These are phyloP conservation scores for Lojkania enalia DNA, from an alignment of 2,329 filamentous ascomycete genomes.

Conservation along the genomic window DNA sequence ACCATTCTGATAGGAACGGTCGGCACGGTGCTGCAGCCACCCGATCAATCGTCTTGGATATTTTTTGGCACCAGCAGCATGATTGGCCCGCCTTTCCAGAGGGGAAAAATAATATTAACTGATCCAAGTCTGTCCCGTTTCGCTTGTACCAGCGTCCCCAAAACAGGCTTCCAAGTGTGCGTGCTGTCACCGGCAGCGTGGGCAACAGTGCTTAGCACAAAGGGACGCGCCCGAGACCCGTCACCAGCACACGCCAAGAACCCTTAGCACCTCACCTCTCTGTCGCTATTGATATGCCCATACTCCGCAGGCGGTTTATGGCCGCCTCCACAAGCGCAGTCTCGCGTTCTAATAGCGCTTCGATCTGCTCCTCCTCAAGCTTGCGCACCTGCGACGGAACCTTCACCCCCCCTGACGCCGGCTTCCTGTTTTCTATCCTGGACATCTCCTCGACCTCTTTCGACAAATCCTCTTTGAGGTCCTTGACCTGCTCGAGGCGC, in stretches of 20 bases:
- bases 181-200: neutral
- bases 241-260: neutral
- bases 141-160: neutral
- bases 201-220: neutral
- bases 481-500: constrained; percentile 61
- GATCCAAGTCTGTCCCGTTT: too few relatives aligned
- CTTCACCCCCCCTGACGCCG: constrained; percentile 21
- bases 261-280: constrained; percentile 5
- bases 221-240: neutral
- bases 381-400: constrained; percentile 40
- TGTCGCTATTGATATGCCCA: constrained; percentile 29
- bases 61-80: too few relatives aligned
- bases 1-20: too few relatives aligned
- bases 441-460: constrained; percentile 28
- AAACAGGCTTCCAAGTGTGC: neutral
- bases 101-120: too few relatives aligned
- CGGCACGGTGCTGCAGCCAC: too few relatives aligned
- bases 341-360: constrained; percentile 38
- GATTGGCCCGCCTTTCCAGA: too few relatives aligned
- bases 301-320: constrained; percentile 28
- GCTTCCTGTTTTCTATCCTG: constrained; percentile 19
- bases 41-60: too few relatives aligned
- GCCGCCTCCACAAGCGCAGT: constrained; percentile 40
- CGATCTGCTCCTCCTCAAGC: constrained; percentile 39
- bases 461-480: constrained; percentile 57